Evolutionary conservation across 2,329 filamentous ascomycete species (phyloP), one percentile per base, ranked within the genome.

Genomic region (Thelonectria blattea): DNA sequence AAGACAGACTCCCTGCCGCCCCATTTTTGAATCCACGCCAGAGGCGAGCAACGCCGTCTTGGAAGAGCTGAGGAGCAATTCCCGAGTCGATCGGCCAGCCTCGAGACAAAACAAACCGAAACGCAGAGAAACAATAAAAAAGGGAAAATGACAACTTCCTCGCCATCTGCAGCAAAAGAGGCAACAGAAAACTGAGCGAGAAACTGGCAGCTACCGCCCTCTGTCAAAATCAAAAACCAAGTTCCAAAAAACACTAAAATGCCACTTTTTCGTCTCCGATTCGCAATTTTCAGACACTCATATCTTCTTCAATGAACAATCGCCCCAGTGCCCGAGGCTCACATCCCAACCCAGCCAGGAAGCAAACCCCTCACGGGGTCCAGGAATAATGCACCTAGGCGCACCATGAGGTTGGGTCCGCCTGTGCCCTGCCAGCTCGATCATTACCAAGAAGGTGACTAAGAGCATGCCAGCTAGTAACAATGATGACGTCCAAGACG

Each of bases 201-300:
- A 8, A 51, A 22, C 32, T 7, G 50, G 53, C 41, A 52, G 11
- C 41, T 51, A 59, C 46, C 27, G 52, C 53, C 49, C 20, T 27
- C 20, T 22, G 20, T 22, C 43, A 46, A 42, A 55, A 54, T 46
- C 48, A 55, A 52, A 51, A 51, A 62, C 42, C 42, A 14, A 41
- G 34, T 49, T 56, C 55, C 47, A 6, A 56, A 56, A n/a, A 22
- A 52, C 22, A 47, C 45, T 61, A 63, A 57, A 65, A 69, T 61
- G 48, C 61, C 58, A 65, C 15, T 65, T 65, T n/a, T 65, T 65
- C 52, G 43, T 61, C 57, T 60, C 65, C 65, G 59, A 60, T 42
- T 39, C 20, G 41, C 46, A 39, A 48, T 37, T 52, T 56, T 52
- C 39, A 39, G 43, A 20, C 51, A 46, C 43, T 52, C 60, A 58